phyloP scores from a whole-genome alignment of 2,329 filamentous ascomycete species.

The Aureobasidium sp. region DNA sequence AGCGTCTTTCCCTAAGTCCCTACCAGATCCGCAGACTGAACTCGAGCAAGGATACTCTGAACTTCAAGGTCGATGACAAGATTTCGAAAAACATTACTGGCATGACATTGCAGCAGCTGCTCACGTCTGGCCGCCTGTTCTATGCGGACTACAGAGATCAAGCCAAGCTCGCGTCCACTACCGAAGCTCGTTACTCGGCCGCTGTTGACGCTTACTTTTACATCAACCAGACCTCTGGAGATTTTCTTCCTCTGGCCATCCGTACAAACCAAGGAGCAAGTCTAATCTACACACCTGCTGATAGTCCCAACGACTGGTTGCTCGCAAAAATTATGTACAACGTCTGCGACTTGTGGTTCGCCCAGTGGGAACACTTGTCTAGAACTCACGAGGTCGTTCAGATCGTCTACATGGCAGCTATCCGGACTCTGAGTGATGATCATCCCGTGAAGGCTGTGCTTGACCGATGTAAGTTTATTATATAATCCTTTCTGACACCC shows the following conservation, averaged over 20 bases:
- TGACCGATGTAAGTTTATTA: background rate
- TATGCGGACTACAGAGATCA: slow-evolving; percentile 4
- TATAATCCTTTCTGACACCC: background rate
- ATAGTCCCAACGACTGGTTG: background rate
- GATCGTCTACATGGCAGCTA: slow-evolving; percentile 4
- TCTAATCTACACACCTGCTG: background rate
- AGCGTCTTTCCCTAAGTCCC: background rate
- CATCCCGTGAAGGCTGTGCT: background rate
- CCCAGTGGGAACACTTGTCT: background rate
- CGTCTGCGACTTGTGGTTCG: slow-evolving; percentile 2
- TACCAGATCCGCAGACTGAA: slow-evolving; percentile 3
- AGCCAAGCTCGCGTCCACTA: background rate
- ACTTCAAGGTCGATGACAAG: slow-evolving; percentile 1
- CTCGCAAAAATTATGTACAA: slow-evolving; percentile 8
- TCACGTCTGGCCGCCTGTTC: background rate
- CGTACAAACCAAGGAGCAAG: background rate
- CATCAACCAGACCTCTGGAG: background rate
- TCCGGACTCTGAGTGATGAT: background rate
- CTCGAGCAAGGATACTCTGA: background rate
- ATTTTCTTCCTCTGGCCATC: background rate
- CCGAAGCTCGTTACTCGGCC: background rate
- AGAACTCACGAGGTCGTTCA: slow-evolving; percentile 4
- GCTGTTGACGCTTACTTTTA: slow-evolving; percentile 6
- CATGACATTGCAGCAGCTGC: background rate
- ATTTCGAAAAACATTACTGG: background rate